Base-by-base conservation (phyloP, 805 yeast genomes). In the Saturnispora bothae region DNA sequence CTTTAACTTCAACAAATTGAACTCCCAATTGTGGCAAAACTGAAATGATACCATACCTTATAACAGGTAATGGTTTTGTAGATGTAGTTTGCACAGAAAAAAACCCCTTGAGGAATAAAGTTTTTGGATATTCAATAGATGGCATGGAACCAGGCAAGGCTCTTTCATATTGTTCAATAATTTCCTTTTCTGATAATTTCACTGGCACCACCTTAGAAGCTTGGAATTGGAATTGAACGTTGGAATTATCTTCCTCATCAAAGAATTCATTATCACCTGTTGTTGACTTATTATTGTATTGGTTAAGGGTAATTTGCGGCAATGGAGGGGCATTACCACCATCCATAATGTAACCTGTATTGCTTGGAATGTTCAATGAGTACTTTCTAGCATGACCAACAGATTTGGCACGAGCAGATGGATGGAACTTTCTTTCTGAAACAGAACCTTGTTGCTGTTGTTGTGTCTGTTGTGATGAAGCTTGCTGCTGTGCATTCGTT, bases 11-110 rank as follows among this genome's bases (percentile, higher is more conserved):
- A 44, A 78, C 81, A 56, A 71, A 88, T 42, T 76, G 74, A 34
- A 89, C 92, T 20, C 84, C 85, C 53, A 84, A 66, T 45, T 75
- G 75, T 15, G 76, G 76, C 54, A 88, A 68, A 1, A 82, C 89
- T 16, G 76, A 70, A 21, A 88, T 82, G 29, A 88, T 77, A 54
- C 83, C 88, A 52, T 82, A 77, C 39, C 96, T 73, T 41, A 88
- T 86, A 45, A 83, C 82, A 10, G 94, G 88, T 40, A 89, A 66
- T 15, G 95, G 92, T 51, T 85, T 85, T 4, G 95, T 83, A 2
- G 96, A 85, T 0, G 97, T 88, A 1, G 95, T 83, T 61, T 88
- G 96, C 34, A 88, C 96, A 43, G 89, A 78, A 61, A 88, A 88
- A 53, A 89, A 88, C 1, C 96, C 96, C 55, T 86, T 84, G 56